Evolutionary conservation across 2,329 filamentous ascomycete species (phyloP), one percentile per base, ranked within the genome.

Genomic region (Hypoxylon sp.): DNA sequence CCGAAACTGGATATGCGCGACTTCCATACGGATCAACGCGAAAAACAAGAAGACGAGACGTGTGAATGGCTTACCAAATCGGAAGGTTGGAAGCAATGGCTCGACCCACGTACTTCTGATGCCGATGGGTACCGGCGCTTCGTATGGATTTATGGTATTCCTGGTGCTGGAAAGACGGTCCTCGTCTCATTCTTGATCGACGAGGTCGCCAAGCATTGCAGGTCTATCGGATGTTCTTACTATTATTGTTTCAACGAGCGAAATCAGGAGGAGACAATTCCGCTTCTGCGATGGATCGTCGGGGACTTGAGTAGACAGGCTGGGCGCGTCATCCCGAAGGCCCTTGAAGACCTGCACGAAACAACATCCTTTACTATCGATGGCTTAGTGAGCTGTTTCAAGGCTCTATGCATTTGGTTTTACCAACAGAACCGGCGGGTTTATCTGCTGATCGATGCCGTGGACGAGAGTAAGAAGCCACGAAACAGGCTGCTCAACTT

Each of bases 161-260:
- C 65, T 37, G 73, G 73, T 2, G 65, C 70, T 13, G 72, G 73
- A 7, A 75, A 75, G 60, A 74, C 72, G 13, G 71, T 74, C 6
- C 61, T 75, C 3, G 72, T 72, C 13, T 74, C 71, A 10, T 73
- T 66, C 20, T 59, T 74, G n/a, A 69, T 74, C 41, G 71, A 75
- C 28, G 44, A 50, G 10, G 49, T 67, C 17, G 68, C 65, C 0
- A 34, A 6, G 13, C 57, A 54, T 28, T 72, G 70, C 52, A 37
- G 24, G 6, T 41, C 62, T 2, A 57, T 34, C 4, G 66, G 70
- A 0, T 70, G 43, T 55, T 64, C 68, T n/a, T 77, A 74, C 50
- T 77, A 76, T 32, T 77, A 77, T 46, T 77, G 74, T 44, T 67
- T 71, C 20, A 64, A 73, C 32, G 68, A 70, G 20, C 68, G 71